Evolutionary conservation across 768 basidiomycete species (phyloP).

Genomic region (Lactarius akahatsu): DNA sequence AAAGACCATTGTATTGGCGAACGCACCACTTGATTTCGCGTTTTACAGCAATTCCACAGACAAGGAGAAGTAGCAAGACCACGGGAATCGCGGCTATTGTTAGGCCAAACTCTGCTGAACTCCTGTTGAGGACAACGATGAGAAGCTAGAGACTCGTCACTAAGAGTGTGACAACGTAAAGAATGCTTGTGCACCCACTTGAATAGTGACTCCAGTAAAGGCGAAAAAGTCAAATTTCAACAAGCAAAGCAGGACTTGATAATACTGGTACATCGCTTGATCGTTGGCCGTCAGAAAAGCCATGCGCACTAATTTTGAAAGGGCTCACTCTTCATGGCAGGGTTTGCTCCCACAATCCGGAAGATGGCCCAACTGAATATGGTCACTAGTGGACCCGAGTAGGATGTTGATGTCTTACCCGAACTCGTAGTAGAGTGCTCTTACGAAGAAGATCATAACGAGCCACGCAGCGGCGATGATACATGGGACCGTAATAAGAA

Average conservation of each 20-base stretch:
- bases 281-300: constrained; percentile 17
- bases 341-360: constrained; percentile 84
- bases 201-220: constrained; percentile 86
- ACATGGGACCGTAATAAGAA: constrained; percentile 71
- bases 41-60: constrained; percentile 69
- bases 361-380: constrained; percentile 79
- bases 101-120: constrained; percentile 76
- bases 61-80: constrained; percentile 62
- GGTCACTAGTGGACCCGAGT: background rate
- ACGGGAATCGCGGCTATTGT: constrained; percentile 84
- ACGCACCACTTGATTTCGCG: constrained; percentile 77
- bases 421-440: constrained; percentile 74
- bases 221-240: constrained; percentile 91
- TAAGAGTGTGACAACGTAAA: constrained; percentile 5
- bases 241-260: constrained; percentile 83
- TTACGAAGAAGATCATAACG: constrained; percentile 64
- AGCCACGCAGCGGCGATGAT: constrained; percentile 68
- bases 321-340: constrained; percentile 72
- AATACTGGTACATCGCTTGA: constrained; percentile 83
- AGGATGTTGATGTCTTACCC: constrained; percentile 50
- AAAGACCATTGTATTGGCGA: background rate
- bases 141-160: constrained; percentile 53
- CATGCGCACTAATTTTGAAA: background rate
- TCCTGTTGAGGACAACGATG: constrained; percentile 64
- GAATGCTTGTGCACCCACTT: constrained; percentile 45